Base-by-base conservation (phyloP, 331 rosid species). In the Saraca asoca region DNA sequence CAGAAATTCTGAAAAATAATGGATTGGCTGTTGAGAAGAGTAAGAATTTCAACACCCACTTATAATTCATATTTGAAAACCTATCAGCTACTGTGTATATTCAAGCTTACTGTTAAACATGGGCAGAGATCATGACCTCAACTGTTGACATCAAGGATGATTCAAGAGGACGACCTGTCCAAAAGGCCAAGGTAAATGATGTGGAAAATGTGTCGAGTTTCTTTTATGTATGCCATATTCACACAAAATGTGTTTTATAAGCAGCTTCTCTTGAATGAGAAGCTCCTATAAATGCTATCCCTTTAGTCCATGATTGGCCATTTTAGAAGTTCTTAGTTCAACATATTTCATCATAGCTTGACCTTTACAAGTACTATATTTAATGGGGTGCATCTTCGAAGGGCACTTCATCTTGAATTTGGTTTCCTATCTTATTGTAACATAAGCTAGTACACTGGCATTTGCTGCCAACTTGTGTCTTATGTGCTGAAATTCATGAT, bases 1-100 rank as follows among this genome's bases (percentile, higher is more conserved):
- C 86, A 2, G 89, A 84, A 71, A 84, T 84, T 64, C 64, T 84
- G 79, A 84, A 84, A 46, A 84, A 81, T 65, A 84, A 84, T 63
- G 89, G 89, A 68, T 64, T 84, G 57, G 85, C 85, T 62, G 51
- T 79, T 44, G 89, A 84, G 79, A 84, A 79, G 85, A 84, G 89
- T 81, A 70, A 76, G 79, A 55, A 34, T 72, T 10, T 15, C 12
- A 7, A 19, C 29, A 16, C 6, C 13, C 46, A 0, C 12, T 7
- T 56, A 5, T 14, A n/a, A 11, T 9, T 64, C 15, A 42, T 52
- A 54, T 52, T 12, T 34, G 6, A 24, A 59, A 24, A 1, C 55
- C 20, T 7, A 8, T 35, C 41, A n/a, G 12, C 10, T 29, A 24
- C 45, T 58, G 12, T 41, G 31, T 6, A 39, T 58, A 19, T 16